Evolutionary conservation across 805 yeast species (phyloP), one percentile per base, ranked within the genome.

Genomic region (Kodamaea neixiangensis): DNA sequence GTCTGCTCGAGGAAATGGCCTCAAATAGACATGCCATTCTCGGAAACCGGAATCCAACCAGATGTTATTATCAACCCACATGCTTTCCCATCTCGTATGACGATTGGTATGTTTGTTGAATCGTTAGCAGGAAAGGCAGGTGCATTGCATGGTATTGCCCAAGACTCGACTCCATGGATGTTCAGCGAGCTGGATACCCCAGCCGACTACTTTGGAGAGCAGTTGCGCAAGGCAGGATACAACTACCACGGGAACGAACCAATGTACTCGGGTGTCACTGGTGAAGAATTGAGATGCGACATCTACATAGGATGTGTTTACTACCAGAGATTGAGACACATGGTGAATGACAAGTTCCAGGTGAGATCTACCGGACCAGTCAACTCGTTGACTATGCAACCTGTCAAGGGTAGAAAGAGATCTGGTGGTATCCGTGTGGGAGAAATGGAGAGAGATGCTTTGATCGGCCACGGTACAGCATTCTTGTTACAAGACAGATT

Each of bases 71-170:
- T 94, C 65, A 94, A 94, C 69, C 99, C 99, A 3, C 99, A 93
- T 69, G 99, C 98, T 58, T 94, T 93, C 93, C 99, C 99, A 61
- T 93, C 98, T 45, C 94, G 99, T 78, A 94, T 94, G 99, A 94
- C 99, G 10, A 93, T 94, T 71, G 99, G 99, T 77, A 94, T 94
- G 98, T 94, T 94, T 73, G 97, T 94, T 45, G 99, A 94, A 73
- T 87, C 96, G 48, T 73, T 94, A 51, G 98, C 99, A n/a, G 99
- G 99, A 65, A 94, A 94, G 71, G 94, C 98, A 4, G 99, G 99
- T 68, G 97, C 97, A 5, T 75, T 94, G 62, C 99, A 94, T 60
- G 99, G 99, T 64, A 86, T 92, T 66, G 96, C 98, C 1, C 98
- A 93, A 64, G 98, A 94, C 65, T 83, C 96, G 40, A 93, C 99